Evolutionary conservation across 2,329 filamentous ascomycete genomes (phyloP).

Genomic region (Fonsecaea pugnacius): DNA sequence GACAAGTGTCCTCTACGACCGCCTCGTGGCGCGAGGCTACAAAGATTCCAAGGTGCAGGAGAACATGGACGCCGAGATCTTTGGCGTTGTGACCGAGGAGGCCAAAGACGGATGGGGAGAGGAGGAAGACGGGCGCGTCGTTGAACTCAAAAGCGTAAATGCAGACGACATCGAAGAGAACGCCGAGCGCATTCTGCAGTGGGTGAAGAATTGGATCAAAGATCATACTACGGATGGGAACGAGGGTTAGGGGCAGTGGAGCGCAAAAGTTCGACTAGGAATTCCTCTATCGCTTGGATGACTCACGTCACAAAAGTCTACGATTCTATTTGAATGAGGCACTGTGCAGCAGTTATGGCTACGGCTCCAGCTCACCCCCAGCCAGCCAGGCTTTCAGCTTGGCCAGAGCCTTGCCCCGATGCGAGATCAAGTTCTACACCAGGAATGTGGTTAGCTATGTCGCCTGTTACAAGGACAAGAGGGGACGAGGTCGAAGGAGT

Average conservation of each 20-base stretch:
- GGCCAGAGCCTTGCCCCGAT: conserved; percentile 82
- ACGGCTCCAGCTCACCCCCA: conserved; percentile 42
- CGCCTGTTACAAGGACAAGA: not conserved
- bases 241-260: not conserved
- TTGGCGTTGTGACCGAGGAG: conserved; percentile 91
- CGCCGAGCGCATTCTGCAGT: conserved; percentile 78
- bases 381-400: conserved; percentile 84
- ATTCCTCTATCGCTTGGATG: not conserved
- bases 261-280: not conserved
- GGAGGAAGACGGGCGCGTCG: conserved; percentile 67
- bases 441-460: not conserved
- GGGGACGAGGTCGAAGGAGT: not conserved
- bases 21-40: conserved; percentile 75
- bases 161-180: conserved; percentile 87
- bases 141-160: conserved; percentile 82
- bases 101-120: conserved; percentile 80
- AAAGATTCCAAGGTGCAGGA: conserved; percentile 87
- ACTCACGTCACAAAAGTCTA: not conserved
- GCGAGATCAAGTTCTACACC: conserved; percentile 79
- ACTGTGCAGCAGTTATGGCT: not conserved
- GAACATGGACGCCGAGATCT: conserved; percentile 96
- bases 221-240: conserved; percentile 40
- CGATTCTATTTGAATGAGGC: not conserved
- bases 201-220: conserved; percentile 82
- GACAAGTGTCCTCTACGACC: conserved; percentile 80